Conservation (phyloP, 257 asterid species). For the Linaria vulgaris region DNA sequence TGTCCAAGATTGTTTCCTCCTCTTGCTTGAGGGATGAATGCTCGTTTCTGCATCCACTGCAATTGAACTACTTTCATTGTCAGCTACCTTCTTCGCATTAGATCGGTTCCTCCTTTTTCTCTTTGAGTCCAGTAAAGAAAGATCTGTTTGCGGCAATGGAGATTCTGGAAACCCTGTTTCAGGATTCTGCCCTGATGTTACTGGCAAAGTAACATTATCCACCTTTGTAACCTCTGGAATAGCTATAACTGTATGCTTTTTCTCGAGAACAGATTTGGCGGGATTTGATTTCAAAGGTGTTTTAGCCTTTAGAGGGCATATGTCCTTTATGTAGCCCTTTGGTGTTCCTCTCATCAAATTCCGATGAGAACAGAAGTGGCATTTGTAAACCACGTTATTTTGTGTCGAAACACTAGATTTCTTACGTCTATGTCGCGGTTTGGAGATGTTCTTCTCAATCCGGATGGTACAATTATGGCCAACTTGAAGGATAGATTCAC, state of each 20-base stretch:
- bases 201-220: conserved; percentile 31
- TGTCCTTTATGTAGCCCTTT: conserved; percentile 50
- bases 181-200: conserved; percentile 26
- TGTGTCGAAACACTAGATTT: conserved; percentile 32
- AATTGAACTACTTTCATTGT: conserved; percentile 27
- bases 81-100: conserved; percentile 41
- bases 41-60: conserved; percentile 31
- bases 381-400: conserved; percentile 59
- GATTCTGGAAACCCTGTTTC: conserved; percentile 39
- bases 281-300: conserved; percentile 23
- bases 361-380: conserved; percentile 65
- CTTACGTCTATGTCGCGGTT: conserved; percentile 33
- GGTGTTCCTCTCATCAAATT: conserved; percentile 73
- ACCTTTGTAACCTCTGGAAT: conserved; percentile 8
- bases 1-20: conserved; percentile 67
- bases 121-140: conserved; percentile 56
- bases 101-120: conserved; percentile 54
- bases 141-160: conserved; percentile 32
- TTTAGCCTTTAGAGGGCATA: conserved; percentile 48
- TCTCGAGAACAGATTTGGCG: conserved; percentile 18
- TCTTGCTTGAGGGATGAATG: conserved; percentile 39
- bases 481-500: conserved; percentile 70
- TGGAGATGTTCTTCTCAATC: conserved; percentile 48
- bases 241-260: conserved; percentile 13
- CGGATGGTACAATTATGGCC: conserved; percentile 63